Percentiles rank a stretch among this genome's conserved stretches.
Evolutionary conservation across 2,329 filamentous ascomycete species (phyloP).

Genomic region (Xylariaceae sp.): DNA sequence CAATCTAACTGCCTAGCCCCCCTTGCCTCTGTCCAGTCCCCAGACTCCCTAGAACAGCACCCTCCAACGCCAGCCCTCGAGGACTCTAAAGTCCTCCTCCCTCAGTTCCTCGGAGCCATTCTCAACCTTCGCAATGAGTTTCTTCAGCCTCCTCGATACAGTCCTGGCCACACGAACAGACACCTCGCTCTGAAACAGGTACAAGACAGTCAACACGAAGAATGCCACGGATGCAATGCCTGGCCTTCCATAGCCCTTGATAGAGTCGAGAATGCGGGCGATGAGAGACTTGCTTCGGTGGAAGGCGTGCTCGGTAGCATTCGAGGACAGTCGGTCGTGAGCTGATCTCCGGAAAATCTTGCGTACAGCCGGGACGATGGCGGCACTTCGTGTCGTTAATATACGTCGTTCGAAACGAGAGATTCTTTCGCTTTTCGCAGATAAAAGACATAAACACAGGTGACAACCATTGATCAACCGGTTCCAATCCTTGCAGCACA

Average conservation of each 20-base stretch:
- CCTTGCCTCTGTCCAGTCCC: background rate
- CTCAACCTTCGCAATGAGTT: slow-evolving; percentile 44
- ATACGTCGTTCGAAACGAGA: background rate
- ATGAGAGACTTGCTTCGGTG: slow-evolving; percentile 46
- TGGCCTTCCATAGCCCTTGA: slow-evolving; percentile 39
- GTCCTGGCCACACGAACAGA: slow-evolving; percentile 50
- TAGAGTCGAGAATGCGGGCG: slow-evolving; percentile 42
- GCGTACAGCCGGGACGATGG: slow-evolving; percentile 45
- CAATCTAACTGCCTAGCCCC: too few species aligned
- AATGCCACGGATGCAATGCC: slow-evolving; percentile 46
- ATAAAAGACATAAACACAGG: background rate
- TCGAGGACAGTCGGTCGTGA: slow-evolving; percentile 34
- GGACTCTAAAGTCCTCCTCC: slow-evolving; percentile 44
- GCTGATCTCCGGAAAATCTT: slow-evolving; percentile 44
- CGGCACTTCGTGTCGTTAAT: slow-evolving; percentile 11
- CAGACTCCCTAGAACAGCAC: slow-evolving; percentile 41
- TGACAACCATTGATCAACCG: background rate
- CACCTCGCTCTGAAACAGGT: slow-evolving; percentile 56
- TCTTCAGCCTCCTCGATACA: slow-evolving; percentile 45
- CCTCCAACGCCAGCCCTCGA: slow-evolving; percentile 54
- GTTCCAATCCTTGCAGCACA: background rate
- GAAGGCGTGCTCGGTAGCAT: slow-evolving; percentile 56
- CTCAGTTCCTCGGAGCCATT: slow-evolving; percentile 41
- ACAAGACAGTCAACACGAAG: slow-evolving; percentile 52
- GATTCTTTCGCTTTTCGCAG: background rate